Conservation (phyloP, 2,329 filamentous ascomycete genomes). For the Exophiala mesophila region DNA sequence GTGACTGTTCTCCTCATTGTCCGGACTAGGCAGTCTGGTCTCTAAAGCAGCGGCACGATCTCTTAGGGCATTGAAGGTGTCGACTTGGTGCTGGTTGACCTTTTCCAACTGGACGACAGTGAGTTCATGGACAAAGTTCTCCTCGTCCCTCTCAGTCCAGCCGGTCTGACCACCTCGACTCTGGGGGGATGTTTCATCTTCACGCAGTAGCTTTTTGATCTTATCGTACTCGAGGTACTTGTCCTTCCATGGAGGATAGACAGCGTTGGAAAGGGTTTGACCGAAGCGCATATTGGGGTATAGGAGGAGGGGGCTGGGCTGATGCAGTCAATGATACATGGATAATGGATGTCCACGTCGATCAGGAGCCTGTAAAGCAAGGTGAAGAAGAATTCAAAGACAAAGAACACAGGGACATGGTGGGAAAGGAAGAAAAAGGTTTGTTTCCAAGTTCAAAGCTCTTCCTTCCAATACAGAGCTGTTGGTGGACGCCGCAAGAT, state of each 20-base stretch:
- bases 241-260: slow-evolving; percentile 84
- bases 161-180: slow-evolving; percentile 50
- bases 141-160: slow-evolving; percentile 95
- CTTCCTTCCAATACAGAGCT: too few relatives aligned
- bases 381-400: too few relatives aligned
- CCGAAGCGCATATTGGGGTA: slow-evolving; percentile 79
- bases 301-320: too few relatives aligned
- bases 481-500: too few relatives aligned
- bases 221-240: slow-evolving; percentile 95
- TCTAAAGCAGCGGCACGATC: slow-evolving; percentile 72
- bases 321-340: too few relatives aligned
- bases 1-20: slow-evolving; percentile 32
- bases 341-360: too few relatives aligned
- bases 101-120: slow-evolving; percentile 94
- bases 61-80: slow-evolving; percentile 74
- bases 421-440: too few relatives aligned
- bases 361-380: too few relatives aligned
- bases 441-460: too few relatives aligned
- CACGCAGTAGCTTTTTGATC: slow-evolving; percentile 82
- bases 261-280: slow-evolving; percentile 72
- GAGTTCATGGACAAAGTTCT: slow-evolving; percentile 87
- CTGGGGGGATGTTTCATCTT: slow-evolving; percentile 55
- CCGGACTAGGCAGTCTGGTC: slow-evolving; percentile 54
- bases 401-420: too few relatives aligned
- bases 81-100: slow-evolving; percentile 81